These are phyloP conservation scores for Mucor ambiguus DNA, from an alignment of 371 early-diverging fungal genomes.

Conservation along the genomic window DNA sequence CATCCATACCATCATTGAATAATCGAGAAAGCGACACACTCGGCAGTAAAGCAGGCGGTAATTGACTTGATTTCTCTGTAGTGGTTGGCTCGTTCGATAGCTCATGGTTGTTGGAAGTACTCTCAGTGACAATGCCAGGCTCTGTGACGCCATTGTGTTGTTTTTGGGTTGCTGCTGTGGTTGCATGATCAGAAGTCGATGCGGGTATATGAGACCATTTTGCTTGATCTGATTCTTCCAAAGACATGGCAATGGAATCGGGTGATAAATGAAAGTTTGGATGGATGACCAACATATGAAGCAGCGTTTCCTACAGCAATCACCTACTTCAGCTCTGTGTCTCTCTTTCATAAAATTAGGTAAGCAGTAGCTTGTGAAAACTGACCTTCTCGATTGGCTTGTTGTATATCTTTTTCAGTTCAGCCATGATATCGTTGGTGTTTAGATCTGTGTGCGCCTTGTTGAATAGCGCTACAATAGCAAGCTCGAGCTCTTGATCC, in stretches of 20 bases:
- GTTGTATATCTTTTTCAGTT: not conserved
- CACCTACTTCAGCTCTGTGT: too few species aligned
- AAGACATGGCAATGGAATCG: conserved; percentile 13
- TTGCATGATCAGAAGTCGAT: not conserved
- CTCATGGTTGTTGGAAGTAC: not conserved
- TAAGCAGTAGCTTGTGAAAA: not conserved
- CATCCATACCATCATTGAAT: conserved; percentile 5
- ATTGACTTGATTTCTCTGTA: not conserved
- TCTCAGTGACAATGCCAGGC: not conserved
- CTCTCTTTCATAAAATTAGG: not conserved
- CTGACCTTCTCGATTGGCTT: conserved; percentile 18
- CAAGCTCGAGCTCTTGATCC: conserved; percentile 13
- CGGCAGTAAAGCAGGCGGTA: not conserved
- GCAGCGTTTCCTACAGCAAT: conserved; percentile 22
- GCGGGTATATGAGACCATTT: conserved; percentile 12
- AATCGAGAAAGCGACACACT: not conserved
- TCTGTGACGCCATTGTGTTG: not conserved
- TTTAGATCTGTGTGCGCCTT: not conserved
- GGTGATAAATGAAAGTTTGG: conserved; percentile 25
- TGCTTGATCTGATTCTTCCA: conserved; percentile 18
- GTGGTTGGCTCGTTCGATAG: not conserved
- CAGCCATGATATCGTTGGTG: conserved; percentile 7
- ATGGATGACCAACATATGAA: conserved; percentile 32
- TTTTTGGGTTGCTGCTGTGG: not conserved
- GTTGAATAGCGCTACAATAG: conserved; percentile 5